phyloP scores from a whole-genome alignment of 441 rosid genomes.

The Populus hybrid region DNA sequence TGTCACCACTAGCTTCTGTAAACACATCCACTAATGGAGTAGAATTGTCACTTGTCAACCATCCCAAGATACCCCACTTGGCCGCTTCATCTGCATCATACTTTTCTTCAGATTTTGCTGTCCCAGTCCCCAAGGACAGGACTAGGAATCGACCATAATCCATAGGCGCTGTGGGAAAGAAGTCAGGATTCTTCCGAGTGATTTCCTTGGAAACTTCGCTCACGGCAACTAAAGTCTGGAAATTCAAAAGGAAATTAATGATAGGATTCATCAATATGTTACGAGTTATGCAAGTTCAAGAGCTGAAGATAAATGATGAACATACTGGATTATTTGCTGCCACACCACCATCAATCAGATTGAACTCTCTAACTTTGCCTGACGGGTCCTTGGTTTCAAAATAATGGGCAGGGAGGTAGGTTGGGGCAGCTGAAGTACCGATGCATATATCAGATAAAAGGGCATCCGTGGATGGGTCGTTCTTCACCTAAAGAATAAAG shows the following conservation, averaged over 20 bases:
- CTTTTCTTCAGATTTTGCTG: conserved; percentile 37
- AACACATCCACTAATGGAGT: conserved; percentile 55
- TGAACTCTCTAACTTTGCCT: conserved; percentile 38
- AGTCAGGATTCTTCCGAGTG: conserved; percentile 34
- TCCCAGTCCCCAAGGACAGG: conserved; percentile 59
- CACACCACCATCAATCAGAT: conserved; percentile 74
- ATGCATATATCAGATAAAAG: conserved; percentile 57
- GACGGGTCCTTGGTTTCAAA: conserved; percentile 38
- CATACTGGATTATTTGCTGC: conserved; percentile 67
- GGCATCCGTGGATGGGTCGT: conserved; percentile 41
- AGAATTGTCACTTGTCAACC: conserved; percentile 44
- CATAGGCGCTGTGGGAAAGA: conserved; percentile 44
- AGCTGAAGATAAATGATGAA: background rate
- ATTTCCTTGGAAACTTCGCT: conserved; percentile 57
- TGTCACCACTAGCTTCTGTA: conserved; percentile 54
- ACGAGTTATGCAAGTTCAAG: too few relatives aligned
- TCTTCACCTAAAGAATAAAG: conserved; percentile 33
- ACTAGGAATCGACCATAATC: conserved; percentile 53
- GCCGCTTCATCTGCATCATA: conserved; percentile 46
- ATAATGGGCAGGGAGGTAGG: conserved; percentile 68
- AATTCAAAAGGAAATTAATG: background rate
- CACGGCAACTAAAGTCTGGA: conserved; percentile 51
- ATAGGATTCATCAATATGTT: too few relatives aligned
- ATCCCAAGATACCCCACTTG: conserved; percentile 55
- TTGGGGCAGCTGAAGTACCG: conserved; percentile 80